These are phyloP conservation scores for Amanita exitialis DNA, from an alignment of 768 basidiomycete genomes.

Conservation along the genomic window DNA sequence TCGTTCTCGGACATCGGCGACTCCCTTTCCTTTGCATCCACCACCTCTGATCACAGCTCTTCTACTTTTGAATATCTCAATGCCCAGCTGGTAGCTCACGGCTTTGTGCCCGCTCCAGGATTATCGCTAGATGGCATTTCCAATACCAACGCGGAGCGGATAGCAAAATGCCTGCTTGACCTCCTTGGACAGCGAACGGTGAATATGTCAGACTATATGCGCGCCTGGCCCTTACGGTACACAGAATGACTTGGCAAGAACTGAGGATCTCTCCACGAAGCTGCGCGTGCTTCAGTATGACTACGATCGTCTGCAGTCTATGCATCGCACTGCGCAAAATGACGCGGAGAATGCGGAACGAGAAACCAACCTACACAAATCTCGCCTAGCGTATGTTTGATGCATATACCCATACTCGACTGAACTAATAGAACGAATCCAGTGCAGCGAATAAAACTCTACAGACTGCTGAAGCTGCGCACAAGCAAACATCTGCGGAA, in stretches of 20 bases:
- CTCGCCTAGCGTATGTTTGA: slow-evolving; percentile 55
- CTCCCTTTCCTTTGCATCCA: slow-evolving; percentile 38
- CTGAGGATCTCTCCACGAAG: slow-evolving; percentile 68
- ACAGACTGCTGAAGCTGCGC: slow-evolving; percentile 49
- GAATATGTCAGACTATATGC: slow-evolving; percentile 18
- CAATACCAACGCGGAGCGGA: slow-evolving; percentile 39
- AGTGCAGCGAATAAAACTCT: slow-evolving; percentile 47
- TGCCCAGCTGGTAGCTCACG: slow-evolving; percentile 74
- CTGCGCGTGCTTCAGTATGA: slow-evolving; percentile 73
- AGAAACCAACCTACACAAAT: slow-evolving; percentile 67
- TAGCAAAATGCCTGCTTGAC: slow-evolving; percentile 66
- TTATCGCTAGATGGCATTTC: slow-evolving; percentile 59
- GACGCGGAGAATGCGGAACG: slow-evolving; percentile 64
- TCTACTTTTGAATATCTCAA: slow-evolving; percentile 75
- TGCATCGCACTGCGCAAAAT: slow-evolving; percentile 52
- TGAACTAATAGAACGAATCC: slow-evolving; percentile 1
- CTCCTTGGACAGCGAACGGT: slow-evolving; percentile 75
- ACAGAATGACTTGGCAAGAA: slow-evolving; percentile 65
- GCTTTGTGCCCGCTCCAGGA: slow-evolving; percentile 56
- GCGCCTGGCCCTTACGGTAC: not conserved
- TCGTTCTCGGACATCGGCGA: slow-evolving; percentile 28
- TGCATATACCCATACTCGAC: not conserved
- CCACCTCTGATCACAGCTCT: slow-evolving; percentile 26
- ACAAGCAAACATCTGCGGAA: slow-evolving; percentile 62
- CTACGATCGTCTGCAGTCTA: slow-evolving; percentile 59